Conservation (phyloP, 208 protist species). For the Acanthamoeba royreba region DNA sequence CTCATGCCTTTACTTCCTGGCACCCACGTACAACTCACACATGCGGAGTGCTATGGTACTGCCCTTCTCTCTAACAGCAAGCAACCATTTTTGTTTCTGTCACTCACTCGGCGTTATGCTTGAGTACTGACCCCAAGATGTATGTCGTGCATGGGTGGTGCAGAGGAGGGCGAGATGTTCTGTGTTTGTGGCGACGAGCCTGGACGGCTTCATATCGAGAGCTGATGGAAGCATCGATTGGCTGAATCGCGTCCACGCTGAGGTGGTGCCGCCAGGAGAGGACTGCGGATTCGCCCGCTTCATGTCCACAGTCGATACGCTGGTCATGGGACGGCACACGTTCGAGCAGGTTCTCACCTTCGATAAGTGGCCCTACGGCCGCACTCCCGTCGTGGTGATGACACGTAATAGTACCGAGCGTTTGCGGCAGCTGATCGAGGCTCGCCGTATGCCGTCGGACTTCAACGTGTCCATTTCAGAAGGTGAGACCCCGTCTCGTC, state of each 20-base stretch:
- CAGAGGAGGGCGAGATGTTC: neutral
- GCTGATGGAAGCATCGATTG: neutral
- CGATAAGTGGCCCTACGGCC: neutral
- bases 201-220: neutral
- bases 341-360: neutral
- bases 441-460: neutral
- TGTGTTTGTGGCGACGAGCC: neutral
- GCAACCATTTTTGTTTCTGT: too few relatives aligned
- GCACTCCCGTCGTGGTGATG: neutral
- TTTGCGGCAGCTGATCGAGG: too few relatives aligned
- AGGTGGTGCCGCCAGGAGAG: neutral
- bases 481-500: neutral
- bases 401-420: neutral
- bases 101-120: too few relatives aligned
- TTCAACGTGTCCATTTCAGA: neutral
- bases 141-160: too few relatives aligned
- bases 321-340: slow-evolving; percentile 15
- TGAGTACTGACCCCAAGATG: too few relatives aligned
- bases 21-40: too few relatives aligned
- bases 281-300: neutral
- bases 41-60: too few relatives aligned
- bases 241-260: neutral
- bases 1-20: too few relatives aligned
- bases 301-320: neutral
- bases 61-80: too few relatives aligned